These are phyloP conservation scores for Triadica sebifera DNA, from an alignment of 345 rosid species.

Conservation along the genomic window DNA sequence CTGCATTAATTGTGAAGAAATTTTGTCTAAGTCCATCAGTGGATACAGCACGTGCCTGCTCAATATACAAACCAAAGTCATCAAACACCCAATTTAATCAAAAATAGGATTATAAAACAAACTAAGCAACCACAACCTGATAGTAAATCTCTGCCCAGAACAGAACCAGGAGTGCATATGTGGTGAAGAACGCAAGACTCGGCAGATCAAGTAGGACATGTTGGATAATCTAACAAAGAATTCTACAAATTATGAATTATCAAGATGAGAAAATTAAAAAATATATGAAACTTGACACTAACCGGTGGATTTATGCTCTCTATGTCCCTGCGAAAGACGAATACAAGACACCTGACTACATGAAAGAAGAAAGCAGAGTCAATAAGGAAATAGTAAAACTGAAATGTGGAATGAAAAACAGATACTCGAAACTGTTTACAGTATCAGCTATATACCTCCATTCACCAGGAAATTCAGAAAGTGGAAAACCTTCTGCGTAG, in stretches of 20 bases:
- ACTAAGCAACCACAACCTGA: conserved; percentile 47
- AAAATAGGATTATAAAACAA: not conserved
- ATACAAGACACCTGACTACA: conserved; percentile 69
- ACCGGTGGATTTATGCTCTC: conserved; percentile 65
- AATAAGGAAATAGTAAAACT: not conserved
- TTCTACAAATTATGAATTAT: conserved; percentile 5
- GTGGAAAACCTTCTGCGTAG: conserved; percentile 93
- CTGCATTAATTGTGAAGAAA: conserved; percentile 72
- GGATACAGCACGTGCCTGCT: conserved; percentile 80
- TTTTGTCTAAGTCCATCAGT: conserved; percentile 85
- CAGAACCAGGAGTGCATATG: conserved; percentile 81
- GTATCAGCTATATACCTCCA: conserved; percentile 54
- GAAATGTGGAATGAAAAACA: not conserved
- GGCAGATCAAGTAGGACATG: conserved; percentile 81
- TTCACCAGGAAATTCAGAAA: conserved; percentile 89
- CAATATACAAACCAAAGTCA: conserved; percentile 10
- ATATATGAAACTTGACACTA: not conserved
- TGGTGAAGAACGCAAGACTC: conserved; percentile 87
- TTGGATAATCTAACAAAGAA: conserved; percentile 53
- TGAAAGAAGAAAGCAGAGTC: not conserved
- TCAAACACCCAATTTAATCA: not conserved
- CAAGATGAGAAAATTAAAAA: not conserved
- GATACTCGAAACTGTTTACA: not conserved
- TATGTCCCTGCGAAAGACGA: conserved; percentile 63
- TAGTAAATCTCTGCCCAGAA: conserved; percentile 98